These are phyloP conservation scores for Psidium guajava DNA, from an alignment of 345 rosid genomes.

Conservation along the genomic window DNA sequence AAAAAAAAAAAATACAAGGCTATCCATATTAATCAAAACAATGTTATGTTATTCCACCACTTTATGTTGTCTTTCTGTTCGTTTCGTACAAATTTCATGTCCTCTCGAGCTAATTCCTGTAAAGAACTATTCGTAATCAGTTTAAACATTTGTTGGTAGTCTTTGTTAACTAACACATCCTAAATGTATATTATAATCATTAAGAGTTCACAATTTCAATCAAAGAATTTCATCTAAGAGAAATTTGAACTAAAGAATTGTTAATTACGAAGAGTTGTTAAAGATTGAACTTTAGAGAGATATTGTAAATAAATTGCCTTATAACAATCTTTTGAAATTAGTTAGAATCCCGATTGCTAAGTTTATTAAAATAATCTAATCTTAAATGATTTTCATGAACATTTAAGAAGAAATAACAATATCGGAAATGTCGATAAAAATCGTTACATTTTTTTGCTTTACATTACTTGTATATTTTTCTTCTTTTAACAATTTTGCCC, in stretches of 20 bases:
- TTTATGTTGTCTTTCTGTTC: background rate
- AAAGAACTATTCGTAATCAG: background rate
- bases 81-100: background rate
- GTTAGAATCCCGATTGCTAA: no score
- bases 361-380: no score
- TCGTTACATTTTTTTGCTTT: no score
- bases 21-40: background rate
- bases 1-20: no score
- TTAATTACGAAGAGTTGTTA: background rate
- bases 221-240: background rate
- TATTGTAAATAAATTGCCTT: no score
- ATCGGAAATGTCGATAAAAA: no score
- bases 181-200: background rate
- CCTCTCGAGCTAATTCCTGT: background rate
- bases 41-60: background rate
- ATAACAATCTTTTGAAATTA: no score
- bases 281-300: background rate
- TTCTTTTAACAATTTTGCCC: background rate
- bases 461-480: no score
- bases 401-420: no score
- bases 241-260: background rate
- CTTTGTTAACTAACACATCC: background rate
- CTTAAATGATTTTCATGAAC: no score
- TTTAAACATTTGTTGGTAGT: background rate
- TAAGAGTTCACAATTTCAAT: background rate